Evolutionary conservation across 2,329 filamentous ascomycete genomes (phyloP), one percentile per base, ranked within the genome.

Genomic region (Venturia nashicola): DNA sequence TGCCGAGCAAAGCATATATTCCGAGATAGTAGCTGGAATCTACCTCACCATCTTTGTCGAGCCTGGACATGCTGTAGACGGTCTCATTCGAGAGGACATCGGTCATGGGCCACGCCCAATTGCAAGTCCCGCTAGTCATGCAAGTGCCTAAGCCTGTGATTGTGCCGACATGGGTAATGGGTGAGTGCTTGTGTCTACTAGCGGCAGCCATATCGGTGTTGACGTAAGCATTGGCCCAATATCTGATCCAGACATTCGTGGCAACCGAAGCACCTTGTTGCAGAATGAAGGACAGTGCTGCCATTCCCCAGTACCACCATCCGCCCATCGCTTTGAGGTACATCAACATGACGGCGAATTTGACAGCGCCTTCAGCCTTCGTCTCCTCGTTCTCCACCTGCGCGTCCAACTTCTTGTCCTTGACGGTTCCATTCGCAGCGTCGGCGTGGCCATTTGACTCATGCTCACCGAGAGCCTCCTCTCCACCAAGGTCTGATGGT

Each of bases 261-360:
- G 88, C 90, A 2, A 97, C 88, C 32, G 89, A 89, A 4, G 89
- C 88, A 42, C 96, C 74, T 73, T 99, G 94, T 72, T 97, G 92
- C 55, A 88, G 77, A 36, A 82, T 81, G 71, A 99, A 97, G 44
- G 92, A 86, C 5, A 86, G 68, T 16, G 86, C 76, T 23, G 92
- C 89, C 43, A 89, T 77, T 59, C 88, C 74, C 94, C 94, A 99
- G 77, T 96, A 99, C 82, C 90, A 92, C 90, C 91, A 96, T 5
- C 87, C 82, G n/a, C 94, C 94, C 94, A 99, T 99, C 67, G 92
- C 84, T 65, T 77, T 78, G 20, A 99, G 82, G 73, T 99, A 99
- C 72, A 96, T 85, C 66, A 86, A 79, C 70, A 99, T 88, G 61
- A 96, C 92, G 27, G 84, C 82, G 81, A 91, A 87, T 73, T 96